These are phyloP conservation scores for Hymenoscyphus linearis DNA, from an alignment of 2,329 filamentous ascomycete genomes.

Conservation along the genomic window DNA sequence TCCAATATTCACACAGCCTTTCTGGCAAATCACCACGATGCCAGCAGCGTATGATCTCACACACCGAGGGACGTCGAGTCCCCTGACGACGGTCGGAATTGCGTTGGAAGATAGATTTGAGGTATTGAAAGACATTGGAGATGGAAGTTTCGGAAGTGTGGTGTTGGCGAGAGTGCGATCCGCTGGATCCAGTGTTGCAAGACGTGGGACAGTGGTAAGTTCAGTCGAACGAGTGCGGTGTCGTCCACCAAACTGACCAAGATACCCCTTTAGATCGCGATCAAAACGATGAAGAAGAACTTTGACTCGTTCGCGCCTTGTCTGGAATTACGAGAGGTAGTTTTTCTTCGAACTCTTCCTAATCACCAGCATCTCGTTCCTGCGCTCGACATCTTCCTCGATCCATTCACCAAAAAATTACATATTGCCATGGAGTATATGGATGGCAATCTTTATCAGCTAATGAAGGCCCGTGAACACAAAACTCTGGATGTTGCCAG, in stretches of 20 bases:
- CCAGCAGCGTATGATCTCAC: conserved; percentile 70
- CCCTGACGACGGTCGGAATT: conserved; percentile 38
- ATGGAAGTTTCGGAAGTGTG: conserved; percentile 97
- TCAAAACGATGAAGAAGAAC: conserved; percentile 99
- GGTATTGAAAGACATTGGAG: conserved; percentile 94
- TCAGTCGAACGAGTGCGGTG: conserved; percentile 10
- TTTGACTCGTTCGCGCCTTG: conserved; percentile 91
- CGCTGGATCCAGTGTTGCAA: conserved; percentile 81
- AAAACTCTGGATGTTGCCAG: conserved; percentile 84
- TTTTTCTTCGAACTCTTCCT: conserved; percentile 88
- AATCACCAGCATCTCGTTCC: conserved; percentile 90
- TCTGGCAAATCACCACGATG: conserved; percentile 48
- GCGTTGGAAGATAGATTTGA: conserved; percentile 92
- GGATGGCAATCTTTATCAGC: conserved; percentile 97
- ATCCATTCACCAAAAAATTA: conserved; percentile 90
- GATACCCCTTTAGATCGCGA: conserved; percentile 67
- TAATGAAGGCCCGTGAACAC: conserved; percentile 98
- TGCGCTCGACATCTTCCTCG: conserved; percentile 94
- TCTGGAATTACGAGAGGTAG: conserved; percentile 90
- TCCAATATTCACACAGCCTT: neutral
- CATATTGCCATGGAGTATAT: conserved; percentile 99
- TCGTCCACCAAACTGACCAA: conserved; percentile 16
- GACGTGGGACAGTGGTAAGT: conserved; percentile 86
- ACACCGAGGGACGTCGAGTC: conserved; percentile 59
- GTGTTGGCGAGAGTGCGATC: conserved; percentile 85